These are phyloP conservation scores for Vinca major DNA, from an alignment of 305 asterid genomes.

Conservation along the genomic window DNA sequence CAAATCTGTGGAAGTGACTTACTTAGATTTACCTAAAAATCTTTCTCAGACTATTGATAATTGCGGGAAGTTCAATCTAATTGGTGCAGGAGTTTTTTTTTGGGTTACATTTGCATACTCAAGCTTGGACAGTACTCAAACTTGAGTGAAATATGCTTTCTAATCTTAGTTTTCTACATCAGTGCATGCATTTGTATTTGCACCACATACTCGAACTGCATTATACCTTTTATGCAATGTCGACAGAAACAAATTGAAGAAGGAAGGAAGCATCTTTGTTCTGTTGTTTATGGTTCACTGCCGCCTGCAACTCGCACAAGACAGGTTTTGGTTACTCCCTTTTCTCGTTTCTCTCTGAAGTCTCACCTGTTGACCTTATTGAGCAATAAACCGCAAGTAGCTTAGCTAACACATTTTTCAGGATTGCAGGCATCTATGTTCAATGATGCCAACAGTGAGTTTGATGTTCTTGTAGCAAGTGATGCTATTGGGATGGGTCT, in stretches of 20 bases:
- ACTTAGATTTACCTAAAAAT: background rate
- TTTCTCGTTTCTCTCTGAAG: constrained; percentile 21
- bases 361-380: background rate
- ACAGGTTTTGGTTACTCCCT: constrained; percentile 51
- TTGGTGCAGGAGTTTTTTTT: background rate
- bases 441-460: constrained; percentile 70
- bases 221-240: constrained; percentile 16
- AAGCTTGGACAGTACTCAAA: background rate
- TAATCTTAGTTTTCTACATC: background rate
- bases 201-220: background rate
- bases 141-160: background rate
- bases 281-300: constrained; percentile 94
- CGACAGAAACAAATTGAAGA: constrained; percentile 65
- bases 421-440: constrained; percentile 92
- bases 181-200: background rate
- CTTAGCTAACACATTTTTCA: constrained; percentile 47
- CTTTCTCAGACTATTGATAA: background rate
- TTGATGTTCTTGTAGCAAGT: constrained; percentile 89
- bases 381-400: constrained; percentile 20
- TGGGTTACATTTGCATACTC: background rate
- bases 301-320: constrained; percentile 91
- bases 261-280: constrained; percentile 66
- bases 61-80: background rate
- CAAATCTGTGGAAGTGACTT: constrained; percentile 4
- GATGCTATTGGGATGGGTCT: constrained; percentile 99